Evolutionary conservation across 2,329 filamentous ascomycete species (phyloP).

Genomic region (Fusarium poae): DNA sequence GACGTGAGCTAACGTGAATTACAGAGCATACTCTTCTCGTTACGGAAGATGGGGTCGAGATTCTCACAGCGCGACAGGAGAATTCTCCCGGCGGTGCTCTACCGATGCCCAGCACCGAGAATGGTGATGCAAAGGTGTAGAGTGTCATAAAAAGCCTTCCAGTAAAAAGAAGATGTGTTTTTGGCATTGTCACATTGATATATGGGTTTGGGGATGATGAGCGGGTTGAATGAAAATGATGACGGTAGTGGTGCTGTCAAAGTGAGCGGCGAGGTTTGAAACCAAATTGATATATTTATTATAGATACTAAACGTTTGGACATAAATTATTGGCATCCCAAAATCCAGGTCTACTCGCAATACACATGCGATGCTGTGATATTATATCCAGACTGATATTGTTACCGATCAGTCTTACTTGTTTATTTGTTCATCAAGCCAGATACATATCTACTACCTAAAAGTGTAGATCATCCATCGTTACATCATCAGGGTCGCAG

Average conservation of each 20-base stretch:
- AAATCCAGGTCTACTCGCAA: neutral
- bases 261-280: conserved; percentile 9
- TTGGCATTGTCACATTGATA: conserved; percentile 20
- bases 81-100: conserved; percentile 82
- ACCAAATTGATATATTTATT: conserved; percentile 18
- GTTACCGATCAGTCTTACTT: conserved; percentile 12
- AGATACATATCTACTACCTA: neutral
- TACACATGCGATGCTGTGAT: conserved; percentile 20
- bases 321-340: conserved; percentile 5
- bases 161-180: conserved; percentile 12
- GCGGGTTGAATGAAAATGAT: conserved; percentile 11
- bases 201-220: conserved; percentile 33
- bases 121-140: conserved; percentile 32
- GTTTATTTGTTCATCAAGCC: neutral
- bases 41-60: conserved; percentile 84
- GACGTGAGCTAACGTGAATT: conserved; percentile 39
- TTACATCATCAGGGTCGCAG: conserved; percentile 33
- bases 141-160: conserved; percentile 9
- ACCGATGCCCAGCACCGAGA: conserved; percentile 62
- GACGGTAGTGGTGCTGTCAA: conserved; percentile 11
- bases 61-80: conserved; percentile 79
- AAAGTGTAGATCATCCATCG: conserved; percentile 18
- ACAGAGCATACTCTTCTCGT: conserved; percentile 85
- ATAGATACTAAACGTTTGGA: neutral
- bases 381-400: conserved; percentile 11